phyloP scores from a whole-genome alignment of 2,329 filamentous ascomycete species.

The Fusarium nelsonii region DNA sequence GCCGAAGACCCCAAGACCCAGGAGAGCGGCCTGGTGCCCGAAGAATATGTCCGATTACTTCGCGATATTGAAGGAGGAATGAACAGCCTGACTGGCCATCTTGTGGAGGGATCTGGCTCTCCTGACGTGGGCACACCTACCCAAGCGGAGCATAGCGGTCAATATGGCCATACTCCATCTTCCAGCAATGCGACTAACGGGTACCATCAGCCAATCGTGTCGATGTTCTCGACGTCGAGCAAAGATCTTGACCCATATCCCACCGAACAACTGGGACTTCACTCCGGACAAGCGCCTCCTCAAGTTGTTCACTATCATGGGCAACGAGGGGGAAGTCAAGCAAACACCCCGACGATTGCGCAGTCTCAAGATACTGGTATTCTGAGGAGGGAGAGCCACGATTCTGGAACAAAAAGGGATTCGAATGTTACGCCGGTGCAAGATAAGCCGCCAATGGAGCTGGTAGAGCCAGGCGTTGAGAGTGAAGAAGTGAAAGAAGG shows the following conservation, averaged over 20 bases:
- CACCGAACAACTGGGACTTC: conserved; percentile 72
- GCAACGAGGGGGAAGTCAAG: conserved; percentile 74
- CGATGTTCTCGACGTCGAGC: conserved; percentile 77
- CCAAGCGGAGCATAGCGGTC: conserved; percentile 66
- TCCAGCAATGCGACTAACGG: conserved; percentile 66
- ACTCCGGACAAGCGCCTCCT: conserved; percentile 72
- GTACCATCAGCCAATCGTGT: conserved; percentile 76
- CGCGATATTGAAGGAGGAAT: conserved; percentile 94
- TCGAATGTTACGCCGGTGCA: conserved; percentile 54
- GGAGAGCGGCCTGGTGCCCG: conserved; percentile 94
- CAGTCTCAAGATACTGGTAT: conserved; percentile 63
- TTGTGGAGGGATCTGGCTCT: conserved; percentile 64
- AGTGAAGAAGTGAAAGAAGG: conserved; percentile 41
- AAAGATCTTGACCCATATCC: conserved; percentile 77
- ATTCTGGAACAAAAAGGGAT: conserved; percentile 57
- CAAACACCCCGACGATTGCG: conserved; percentile 71
- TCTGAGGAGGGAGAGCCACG: conserved; percentile 63
- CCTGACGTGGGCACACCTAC: conserved; percentile 72
- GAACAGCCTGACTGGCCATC: conserved; percentile 75
- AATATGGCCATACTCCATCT: conserved; percentile 62
- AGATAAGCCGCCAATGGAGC: conserved; percentile 48
- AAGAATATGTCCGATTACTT: conserved; percentile 93
- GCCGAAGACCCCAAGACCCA: conserved; percentile 94
- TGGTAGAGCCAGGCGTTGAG: conserved; percentile 27
- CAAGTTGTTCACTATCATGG: conserved; percentile 77